Evolutionary conservation across 768 basidiomycete genomes (phyloP), one percentile per base, ranked within the genome.

Genomic region (Tricholoma terreum): DNA sequence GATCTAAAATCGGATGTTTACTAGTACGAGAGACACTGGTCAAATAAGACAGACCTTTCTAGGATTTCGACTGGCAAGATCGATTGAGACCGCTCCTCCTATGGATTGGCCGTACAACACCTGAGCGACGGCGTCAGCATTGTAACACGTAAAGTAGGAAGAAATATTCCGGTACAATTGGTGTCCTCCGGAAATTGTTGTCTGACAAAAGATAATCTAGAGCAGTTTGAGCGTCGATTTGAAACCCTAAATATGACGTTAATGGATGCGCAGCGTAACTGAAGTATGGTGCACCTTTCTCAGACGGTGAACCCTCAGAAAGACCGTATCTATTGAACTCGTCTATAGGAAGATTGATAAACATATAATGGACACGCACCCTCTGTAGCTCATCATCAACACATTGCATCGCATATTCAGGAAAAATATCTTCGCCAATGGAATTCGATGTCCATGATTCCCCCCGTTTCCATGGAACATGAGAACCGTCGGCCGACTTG

Each of bases 381-480:
- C 94, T 66, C 96, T 77, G 68, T 99, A 99, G 49, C 90, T 94
- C 58, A 96, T 74, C 88, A 98, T 93, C 38, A 98, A 75, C 3
- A 97, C 93, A 67, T 98, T 98, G 70, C 94, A 97, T 14, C 91
- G 80, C 84, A 93, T 86, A 65, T 84, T 83, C 48, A 84, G 72
- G 66, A 82, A 91, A 67, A 98, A 96, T 33, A 92, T 81, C 50
- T 82, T 81, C 0, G 90, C 95, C 24, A 97, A 76, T 1, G 94
- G 96, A 67, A 98, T 82, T 22, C 96, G 83, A 67, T 98, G 96
- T 0, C 96, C 95, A 36, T 85, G 77, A 62, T 92, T 93, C 12
- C 90, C 90, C 0, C 85, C 90, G 64, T 92, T 92, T 6, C 96
- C 96, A 63, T 98, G 95, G 55, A 97, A 93, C 85, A 98, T 91